Conservation (phyloP, 805 yeast species). For the Komagataella ulmi region DNA sequence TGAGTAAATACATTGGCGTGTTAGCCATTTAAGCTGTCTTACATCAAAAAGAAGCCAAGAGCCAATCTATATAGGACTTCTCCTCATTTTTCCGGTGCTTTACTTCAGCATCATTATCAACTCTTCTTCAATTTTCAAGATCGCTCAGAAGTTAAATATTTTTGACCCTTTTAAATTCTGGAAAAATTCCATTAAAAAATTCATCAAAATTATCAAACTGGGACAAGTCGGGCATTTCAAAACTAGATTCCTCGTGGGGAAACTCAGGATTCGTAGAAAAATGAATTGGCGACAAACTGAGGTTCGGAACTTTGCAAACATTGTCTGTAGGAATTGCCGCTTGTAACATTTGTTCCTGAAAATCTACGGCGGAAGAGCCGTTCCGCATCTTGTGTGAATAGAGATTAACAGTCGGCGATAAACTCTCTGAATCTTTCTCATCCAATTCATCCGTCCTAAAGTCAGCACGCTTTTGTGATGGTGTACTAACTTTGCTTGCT, state of each 20-base stretch:
- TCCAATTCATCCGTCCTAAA: background rate
- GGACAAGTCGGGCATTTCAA: conserved; percentile 28
- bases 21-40: too few relatives aligned
- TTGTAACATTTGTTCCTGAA: background rate
- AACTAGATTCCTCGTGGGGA: background rate
- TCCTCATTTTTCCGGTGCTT: too few relatives aligned
- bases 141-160: background rate
- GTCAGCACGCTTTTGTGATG: background rate
- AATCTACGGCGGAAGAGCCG: background rate
- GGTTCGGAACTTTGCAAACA: background rate
- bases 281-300: background rate
- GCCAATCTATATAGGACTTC: too few relatives aligned
- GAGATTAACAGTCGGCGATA: background rate
- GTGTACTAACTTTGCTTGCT: conserved; percentile 13
- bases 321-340: background rate
- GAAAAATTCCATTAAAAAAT: conserved; percentile 35
- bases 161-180: conserved; percentile 4
- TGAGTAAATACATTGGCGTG: too few relatives aligned
- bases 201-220: conserved; percentile 41
- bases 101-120: too few relatives aligned
- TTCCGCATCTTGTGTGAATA: background rate
- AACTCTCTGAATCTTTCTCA: background rate
- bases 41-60: too few relatives aligned
- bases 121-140: too few relatives aligned
- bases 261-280: background rate